Evolutionary conservation across 2,329 filamentous ascomycete species (phyloP).

Genomic region (Hymenoscyphus albidus): DNA sequence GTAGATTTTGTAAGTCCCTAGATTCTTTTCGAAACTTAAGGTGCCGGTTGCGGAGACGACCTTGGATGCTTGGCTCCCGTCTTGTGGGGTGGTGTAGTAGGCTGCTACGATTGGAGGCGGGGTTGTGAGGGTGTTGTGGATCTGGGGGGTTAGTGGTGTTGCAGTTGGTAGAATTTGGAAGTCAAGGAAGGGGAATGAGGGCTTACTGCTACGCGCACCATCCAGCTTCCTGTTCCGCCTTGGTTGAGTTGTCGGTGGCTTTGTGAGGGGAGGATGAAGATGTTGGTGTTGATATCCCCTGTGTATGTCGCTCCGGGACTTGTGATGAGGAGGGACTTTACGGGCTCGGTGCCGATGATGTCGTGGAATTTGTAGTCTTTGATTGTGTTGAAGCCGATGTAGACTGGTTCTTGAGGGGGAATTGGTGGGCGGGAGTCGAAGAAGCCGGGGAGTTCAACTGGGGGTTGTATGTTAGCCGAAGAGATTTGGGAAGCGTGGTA

Average conservation of each 20-base stretch:
- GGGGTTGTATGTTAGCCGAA: not conserved
- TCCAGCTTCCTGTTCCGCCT: not conserved
- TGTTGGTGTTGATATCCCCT: slow-evolving; percentile 18
- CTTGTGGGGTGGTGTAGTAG: not conserved
- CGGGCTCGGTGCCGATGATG: slow-evolving; percentile 3
- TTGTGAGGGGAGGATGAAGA: slow-evolving; percentile 21
- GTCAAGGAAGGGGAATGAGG: not conserved
- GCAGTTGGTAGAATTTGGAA: no score
- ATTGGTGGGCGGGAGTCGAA: not conserved
- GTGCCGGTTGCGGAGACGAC: not conserved
- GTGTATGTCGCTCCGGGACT: slow-evolving; percentile 7
- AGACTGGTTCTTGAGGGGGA: not conserved
- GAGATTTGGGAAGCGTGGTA: no score
- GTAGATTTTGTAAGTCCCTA: slow-evolving; percentile 4
- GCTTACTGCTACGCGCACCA: slow-evolving; percentile 20
- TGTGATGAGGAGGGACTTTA: slow-evolving; percentile 16
- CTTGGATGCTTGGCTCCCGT: not conserved
- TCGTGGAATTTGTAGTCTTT: slow-evolving; percentile 20
- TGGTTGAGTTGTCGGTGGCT: slow-evolving; percentile 8
- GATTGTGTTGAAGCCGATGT: slow-evolving; percentile 16
- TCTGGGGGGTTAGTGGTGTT: not conserved
- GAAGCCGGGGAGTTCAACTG: not conserved
- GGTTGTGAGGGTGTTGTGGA: not conserved
- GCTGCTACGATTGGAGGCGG: not conserved
- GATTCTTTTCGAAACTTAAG: not conserved